Evolutionary conservation across 164 flowering plant genomes (phyloP).

Genomic region (Vitis rupestris): DNA sequence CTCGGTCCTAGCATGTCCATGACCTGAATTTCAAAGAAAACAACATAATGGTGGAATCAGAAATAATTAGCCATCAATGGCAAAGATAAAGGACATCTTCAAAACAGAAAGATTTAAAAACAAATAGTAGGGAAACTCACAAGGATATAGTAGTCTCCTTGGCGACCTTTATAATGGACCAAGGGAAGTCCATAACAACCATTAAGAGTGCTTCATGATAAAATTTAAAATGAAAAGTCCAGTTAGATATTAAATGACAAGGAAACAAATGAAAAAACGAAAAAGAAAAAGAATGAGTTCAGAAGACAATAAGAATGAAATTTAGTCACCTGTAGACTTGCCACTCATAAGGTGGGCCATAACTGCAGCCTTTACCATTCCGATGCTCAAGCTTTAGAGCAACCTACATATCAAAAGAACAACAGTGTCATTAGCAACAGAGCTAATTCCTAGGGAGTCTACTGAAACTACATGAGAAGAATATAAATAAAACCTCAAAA

Average conservation of each 20-base stretch:
- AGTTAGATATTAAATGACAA: not conserved
- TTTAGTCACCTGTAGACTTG: slow-evolving; percentile 50
- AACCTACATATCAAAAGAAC: slow-evolving; percentile 31
- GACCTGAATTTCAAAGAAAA: slow-evolving; percentile 26
- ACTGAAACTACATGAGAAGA: not conserved
- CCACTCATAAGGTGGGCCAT: slow-evolving; percentile 65
- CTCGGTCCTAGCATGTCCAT: slow-evolving; percentile 71
- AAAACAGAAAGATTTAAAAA: not conserved
- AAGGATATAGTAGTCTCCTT: slow-evolving; percentile 53
- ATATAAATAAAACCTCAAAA: slow-evolving; percentile 34
- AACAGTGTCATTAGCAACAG: not conserved
- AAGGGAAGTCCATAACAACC: slow-evolving; percentile 58
- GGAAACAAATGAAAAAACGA: not conserved
- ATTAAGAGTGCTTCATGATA: slow-evolving; percentile 35
- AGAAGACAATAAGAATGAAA: not conserved
- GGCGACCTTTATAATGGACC: slow-evolving; percentile 58
- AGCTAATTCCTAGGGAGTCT: not conserved
- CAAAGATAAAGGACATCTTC: not conserved
- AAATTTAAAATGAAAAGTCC: slow-evolving; percentile 5
- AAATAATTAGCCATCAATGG: not conserved
- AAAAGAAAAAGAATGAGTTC: not conserved
- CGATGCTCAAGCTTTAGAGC: slow-evolving; percentile 59
- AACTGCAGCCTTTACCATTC: slow-evolving; percentile 53
- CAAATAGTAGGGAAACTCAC: slow-evolving; percentile 23
- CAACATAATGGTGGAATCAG: not conserved